Conservation (phyloP, 768 basidiomycete species). For the Podaxis sp. region DNA sequence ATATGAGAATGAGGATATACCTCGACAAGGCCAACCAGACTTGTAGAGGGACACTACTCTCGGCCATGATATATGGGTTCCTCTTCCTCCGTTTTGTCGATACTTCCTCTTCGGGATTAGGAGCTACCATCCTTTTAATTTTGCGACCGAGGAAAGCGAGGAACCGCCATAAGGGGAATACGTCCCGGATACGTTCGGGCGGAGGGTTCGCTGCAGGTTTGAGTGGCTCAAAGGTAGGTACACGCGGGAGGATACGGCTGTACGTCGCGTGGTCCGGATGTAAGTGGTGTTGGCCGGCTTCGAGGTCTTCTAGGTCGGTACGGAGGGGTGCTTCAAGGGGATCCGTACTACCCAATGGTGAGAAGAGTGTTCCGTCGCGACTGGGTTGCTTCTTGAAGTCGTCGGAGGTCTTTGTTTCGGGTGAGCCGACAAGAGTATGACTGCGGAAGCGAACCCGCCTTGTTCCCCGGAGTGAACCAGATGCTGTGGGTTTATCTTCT, state of each 20-base stretch:
- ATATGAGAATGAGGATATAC: not conserved
- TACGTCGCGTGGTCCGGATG: not conserved
- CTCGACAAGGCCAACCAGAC: not conserved
- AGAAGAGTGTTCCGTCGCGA: not conserved
- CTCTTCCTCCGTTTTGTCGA: slow-evolving; percentile 1
- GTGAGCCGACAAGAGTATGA: not conserved
- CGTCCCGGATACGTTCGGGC: not conserved
- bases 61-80: not conserved
- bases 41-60: not conserved
- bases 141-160: not conserved
- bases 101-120: not conserved
- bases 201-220: slow-evolving; percentile 6
- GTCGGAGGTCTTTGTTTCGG: not conserved
- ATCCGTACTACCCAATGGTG: not conserved
- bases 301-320: not conserved
- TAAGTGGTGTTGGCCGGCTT: not conserved
- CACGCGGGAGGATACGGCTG: not conserved
- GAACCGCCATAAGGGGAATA: slow-evolving; percentile 5
- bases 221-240: not conserved
- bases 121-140: not conserved
- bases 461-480: not conserved
- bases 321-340: not conserved
- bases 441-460: not conserved
- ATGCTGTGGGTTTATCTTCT: not conserved
- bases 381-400: not conserved